Evolutionary conservation across 805 yeast genomes (phyloP), one percentile per base, ranked within the genome.

Genomic region (Wickerhamiella lipophila): DNA sequence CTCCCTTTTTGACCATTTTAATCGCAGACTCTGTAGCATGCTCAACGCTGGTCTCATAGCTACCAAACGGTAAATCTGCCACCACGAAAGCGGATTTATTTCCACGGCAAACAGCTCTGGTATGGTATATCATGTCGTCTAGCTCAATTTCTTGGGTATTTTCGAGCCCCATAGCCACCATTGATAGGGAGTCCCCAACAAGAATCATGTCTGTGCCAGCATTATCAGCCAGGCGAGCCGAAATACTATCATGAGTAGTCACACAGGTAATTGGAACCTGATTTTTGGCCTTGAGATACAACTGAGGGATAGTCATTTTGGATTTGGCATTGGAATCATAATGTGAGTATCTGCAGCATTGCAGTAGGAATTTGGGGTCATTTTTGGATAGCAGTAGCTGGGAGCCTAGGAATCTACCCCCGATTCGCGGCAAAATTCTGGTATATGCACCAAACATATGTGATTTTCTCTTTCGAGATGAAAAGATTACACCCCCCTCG

Each of bases 111-210:
- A 87, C 94, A 0, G 96, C 81, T 47, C 73, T 70, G 35, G 82
- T 79, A 56, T 84, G 85, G 60, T 78, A 82, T 26, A 81, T 62
- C 67, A 86, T 84, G 62, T 92, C 74, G 9, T 85, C 88, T 46
- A 86, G 74, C 2, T 79, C 72, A 23, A 92, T 65, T 57, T 83
- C 83, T 52, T 81, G 78, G 0, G 97, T 69, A 34, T 63, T 56
- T 42, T 61, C 71, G 59, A 81, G 80, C 0, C 98, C 98, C 53
- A 85, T 70, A 0, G 94, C 74, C 0, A 84, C 88, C 96, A 87
- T 89, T 0, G 96, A 86, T 22, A 92, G 66, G 0, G 96, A 88
- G 63, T 89, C 98, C 2, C 98, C 98, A 3, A 89, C 79, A 2
- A 89, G 70, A 6, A 80, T 70, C 50, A 80, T 71, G 56, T 89